Base-by-base conservation (phyloP, 2,329 filamentous ascomycete genomes). In the Hansfordia pulvinata region DNA sequence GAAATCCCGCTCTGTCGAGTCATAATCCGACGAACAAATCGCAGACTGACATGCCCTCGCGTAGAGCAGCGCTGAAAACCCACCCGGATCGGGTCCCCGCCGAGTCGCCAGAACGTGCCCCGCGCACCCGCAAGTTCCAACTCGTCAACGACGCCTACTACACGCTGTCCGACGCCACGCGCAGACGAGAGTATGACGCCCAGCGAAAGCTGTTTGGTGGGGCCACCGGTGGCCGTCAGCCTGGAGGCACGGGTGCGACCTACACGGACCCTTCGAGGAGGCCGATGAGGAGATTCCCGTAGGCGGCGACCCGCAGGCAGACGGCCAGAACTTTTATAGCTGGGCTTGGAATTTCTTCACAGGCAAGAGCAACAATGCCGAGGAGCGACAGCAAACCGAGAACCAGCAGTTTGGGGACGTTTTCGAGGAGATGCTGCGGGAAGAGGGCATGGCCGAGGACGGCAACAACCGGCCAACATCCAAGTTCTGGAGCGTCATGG, bases 141-240 rank as follows among this genome's bases (percentile, higher is more conserved):
- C 71, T 81, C 37, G 81, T 93, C 44, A 93, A 92, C 57, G 85
- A 93, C 46, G 84, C 85, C 35, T 93, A 93, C 62, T 93, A 83
- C 52, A 86, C 82, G 1, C 74, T 96, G 16, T 93, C 82, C 0
- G 86, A 96, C 49, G 47, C 76, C 7, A 56, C 62, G 0, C 72
- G 88, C 16, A 74, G 88, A 28, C 66, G 73, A 34, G 84, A 93
- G 32, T 96, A 94, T 56, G 88, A 96, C 46, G 62, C 69, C 28
- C 73, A 84, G 32, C 69, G 79, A 19, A 56, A 46, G 27, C 69
- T 71, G 40, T 70, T 69, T 44, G 58, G 60, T n/a, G 54, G 54
- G n/a, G n/a, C n/a, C n/a, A n/a, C n/a, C n/a, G n/a, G n/a, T n/a
- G n/a, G n/a, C n/a, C n/a, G n/a, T n/a, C n/a, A n/a, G n/a, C n/a